phyloP scores from a whole-genome alignment of 129 eudicot genomes.

The Heracleum sosnowskyi region DNA sequence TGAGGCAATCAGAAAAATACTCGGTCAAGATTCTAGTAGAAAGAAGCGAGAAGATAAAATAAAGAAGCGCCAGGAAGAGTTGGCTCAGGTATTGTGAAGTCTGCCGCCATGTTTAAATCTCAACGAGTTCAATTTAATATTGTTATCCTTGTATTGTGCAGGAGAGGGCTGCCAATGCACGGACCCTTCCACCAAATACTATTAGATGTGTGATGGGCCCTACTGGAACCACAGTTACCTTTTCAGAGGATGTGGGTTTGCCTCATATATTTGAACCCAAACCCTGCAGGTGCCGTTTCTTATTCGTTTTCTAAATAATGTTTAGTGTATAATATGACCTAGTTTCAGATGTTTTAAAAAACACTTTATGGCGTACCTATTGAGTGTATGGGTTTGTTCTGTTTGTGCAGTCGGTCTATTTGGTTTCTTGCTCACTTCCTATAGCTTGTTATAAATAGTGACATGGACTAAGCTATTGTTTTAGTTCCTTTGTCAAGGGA shows the following conservation, averaged over 20 bases:
- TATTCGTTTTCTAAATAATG: neutral
- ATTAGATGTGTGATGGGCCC: slow-evolving; percentile 69
- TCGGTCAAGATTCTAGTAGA: slow-evolving; percentile 89
- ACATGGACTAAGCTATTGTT: slow-evolving; percentile 8
- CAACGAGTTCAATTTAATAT: neutral
- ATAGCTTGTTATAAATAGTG: neutral
- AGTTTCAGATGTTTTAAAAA: neutral
- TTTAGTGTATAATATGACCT: neutral
- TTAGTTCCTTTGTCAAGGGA: neutral
- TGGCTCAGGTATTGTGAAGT: slow-evolving; percentile 57
- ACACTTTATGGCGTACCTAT: neutral
- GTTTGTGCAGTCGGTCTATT: neutral
- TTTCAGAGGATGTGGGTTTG: slow-evolving; percentile 70
- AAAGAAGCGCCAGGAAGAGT: slow-evolving; percentile 87
- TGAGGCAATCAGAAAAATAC: slow-evolving; percentile 92
- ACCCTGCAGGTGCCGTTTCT: slow-evolving; percentile 38
- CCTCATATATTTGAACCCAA: slow-evolving; percentile 64
- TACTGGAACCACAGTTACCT: slow-evolving; percentile 70
- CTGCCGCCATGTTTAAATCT: neutral
- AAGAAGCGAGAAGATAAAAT: slow-evolving; percentile 86
- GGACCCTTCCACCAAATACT: slow-evolving; percentile 46
- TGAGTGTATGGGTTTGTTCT: neutral
- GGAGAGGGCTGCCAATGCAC: slow-evolving; percentile 79
- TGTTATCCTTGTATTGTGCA: slow-evolving; percentile 13
- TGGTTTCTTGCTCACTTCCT: neutral